Evolutionary conservation across 2,329 filamentous ascomycete genomes (phyloP).

Genomic region (Pestalotiopsis sp.): DNA sequence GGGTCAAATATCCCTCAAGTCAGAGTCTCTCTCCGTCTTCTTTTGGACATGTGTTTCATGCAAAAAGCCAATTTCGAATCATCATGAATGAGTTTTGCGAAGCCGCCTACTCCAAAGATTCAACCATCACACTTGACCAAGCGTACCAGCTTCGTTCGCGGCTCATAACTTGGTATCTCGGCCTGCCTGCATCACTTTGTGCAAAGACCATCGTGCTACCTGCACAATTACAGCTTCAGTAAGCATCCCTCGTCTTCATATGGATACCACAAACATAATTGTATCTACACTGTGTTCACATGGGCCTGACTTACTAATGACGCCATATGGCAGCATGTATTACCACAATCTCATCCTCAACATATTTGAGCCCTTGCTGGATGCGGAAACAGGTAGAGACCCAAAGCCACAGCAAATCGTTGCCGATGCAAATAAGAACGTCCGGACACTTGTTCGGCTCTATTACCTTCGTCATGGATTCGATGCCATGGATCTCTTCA

Average conservation of each 20-base stretch:
- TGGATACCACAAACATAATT: slow-evolving; percentile 10
- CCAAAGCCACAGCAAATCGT: slow-evolving; percentile 24
- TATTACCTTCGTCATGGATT: slow-evolving; percentile 39
- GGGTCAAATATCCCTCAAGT: slow-evolving; percentile 31
- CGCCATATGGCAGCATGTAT: slow-evolving; percentile 19
- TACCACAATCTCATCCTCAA: slow-evolving; percentile 27
- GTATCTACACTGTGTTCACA: not conserved
- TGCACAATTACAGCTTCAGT: slow-evolving; percentile 32
- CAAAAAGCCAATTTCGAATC: slow-evolving; percentile 29
- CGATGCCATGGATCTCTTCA: slow-evolving; percentile 28
- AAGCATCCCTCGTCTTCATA: slow-evolving; percentile 15
- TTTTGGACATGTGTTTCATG: slow-evolving; percentile 28
- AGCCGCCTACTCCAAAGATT: slow-evolving; percentile 16
- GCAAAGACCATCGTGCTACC: slow-evolving; percentile 31
- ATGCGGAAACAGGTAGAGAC: slow-evolving; percentile 1
- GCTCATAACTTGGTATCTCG: slow-evolving; percentile 16
- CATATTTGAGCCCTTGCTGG: slow-evolving; percentile 29
- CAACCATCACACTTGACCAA: not conserved
- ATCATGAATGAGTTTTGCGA: slow-evolving; percentile 30
- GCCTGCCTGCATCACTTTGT: slow-evolving; percentile 29
- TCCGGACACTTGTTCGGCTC: slow-evolving; percentile 35
- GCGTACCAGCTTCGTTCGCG: not conserved
- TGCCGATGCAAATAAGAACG: slow-evolving; percentile 24
- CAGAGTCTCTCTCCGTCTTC: slow-evolving; percentile 24
- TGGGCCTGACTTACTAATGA: not conserved